A percentile compares a stretch with the other conserved stretches of the same genome.
These are phyloP conservation scores for Mrakia gelida DNA, from an alignment of 768 basidiomycete genomes.

Conservation along the genomic window DNA sequence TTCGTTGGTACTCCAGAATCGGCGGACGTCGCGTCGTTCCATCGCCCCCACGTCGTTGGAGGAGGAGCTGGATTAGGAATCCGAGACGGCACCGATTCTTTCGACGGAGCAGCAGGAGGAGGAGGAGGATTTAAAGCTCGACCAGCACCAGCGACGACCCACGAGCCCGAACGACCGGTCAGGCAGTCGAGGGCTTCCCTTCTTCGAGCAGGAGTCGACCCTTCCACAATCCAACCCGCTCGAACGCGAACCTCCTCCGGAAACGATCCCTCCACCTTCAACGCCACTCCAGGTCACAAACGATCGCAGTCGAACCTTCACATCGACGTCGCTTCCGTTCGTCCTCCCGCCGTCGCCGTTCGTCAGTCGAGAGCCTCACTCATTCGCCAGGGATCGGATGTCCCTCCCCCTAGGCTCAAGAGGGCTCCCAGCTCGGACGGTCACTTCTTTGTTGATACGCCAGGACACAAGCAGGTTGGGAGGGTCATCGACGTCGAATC, in stretches of 20 bases:
- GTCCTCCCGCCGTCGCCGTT: background rate
- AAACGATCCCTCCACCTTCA: background rate
- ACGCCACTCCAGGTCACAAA: slow-evolving; percentile 2
- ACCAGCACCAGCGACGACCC: background rate
- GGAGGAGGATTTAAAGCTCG: background rate
- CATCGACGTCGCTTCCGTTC: background rate
- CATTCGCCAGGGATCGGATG: slow-evolving; percentile 5
- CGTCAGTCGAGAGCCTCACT: background rate
- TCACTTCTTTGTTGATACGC: background rate
- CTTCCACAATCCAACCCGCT: background rate
- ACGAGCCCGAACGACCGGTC: background rate
- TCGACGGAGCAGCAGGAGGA: background rate
- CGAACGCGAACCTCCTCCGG: background rate
- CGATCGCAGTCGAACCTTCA: background rate
- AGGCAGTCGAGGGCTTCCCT: background rate
- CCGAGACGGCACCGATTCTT: background rate
- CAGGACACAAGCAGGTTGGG: background rate
- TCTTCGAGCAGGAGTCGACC: background rate
- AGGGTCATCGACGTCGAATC: background rate
- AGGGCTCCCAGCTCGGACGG: background rate
- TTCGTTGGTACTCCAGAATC: background rate
- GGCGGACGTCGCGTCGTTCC: background rate
- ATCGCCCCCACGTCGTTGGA: background rate
- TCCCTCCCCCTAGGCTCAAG: background rate
- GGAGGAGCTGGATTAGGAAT: background rate